Base-by-base conservation (phyloP, 805 yeast species). In the Torulaspora franciscae region DNA sequence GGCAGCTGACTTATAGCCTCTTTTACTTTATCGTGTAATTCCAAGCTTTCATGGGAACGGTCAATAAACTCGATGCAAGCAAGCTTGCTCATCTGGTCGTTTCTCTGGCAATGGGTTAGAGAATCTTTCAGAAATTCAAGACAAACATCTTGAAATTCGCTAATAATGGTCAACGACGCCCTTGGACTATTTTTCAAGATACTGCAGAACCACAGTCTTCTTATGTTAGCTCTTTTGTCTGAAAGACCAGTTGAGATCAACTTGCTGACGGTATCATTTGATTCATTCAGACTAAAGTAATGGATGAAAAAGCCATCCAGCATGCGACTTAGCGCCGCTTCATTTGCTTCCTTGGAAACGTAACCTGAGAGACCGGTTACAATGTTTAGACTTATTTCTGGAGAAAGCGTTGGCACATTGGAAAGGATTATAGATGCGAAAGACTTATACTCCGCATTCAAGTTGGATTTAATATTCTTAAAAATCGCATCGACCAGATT, bases 321-420 rank as follows among this genome's bases (percentile, higher is more conserved):
- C 46, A 80, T 67, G 3, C 70, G 66, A 2, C 67, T 47, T 32
- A 89, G 68, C 0, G 85, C 77, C 1, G 51, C 13, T 57, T 91
- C 98, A 54, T 88, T 86, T 37, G 80, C 77, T 56, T 91, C 98
- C 54, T 85, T 89, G 0, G 76, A 42, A 3, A 83, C 69, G n/a
- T 80, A 65, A 2, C 83, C 71, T 1, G 73, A 50, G 28, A 87
- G 57, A 0, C 66, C 71, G 1, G 65, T 56, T 2, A 76, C 61
- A 3, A 83, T 64, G 27, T 65, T 68, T 0, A 58, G 49, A 2
- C 77, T 70, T 4, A 66, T 57, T 3, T 62, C 50, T 9, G 52
- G 50, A 23, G 40, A 49, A 3, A 59, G 47, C 2, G 52, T 40
- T 5, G 71, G 67, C 11, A 69, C 42, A n/a, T 54, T 45, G 1